Conservation (phyloP, 768 basidiomycete species). For the Pisolithus marmoratus region DNA sequence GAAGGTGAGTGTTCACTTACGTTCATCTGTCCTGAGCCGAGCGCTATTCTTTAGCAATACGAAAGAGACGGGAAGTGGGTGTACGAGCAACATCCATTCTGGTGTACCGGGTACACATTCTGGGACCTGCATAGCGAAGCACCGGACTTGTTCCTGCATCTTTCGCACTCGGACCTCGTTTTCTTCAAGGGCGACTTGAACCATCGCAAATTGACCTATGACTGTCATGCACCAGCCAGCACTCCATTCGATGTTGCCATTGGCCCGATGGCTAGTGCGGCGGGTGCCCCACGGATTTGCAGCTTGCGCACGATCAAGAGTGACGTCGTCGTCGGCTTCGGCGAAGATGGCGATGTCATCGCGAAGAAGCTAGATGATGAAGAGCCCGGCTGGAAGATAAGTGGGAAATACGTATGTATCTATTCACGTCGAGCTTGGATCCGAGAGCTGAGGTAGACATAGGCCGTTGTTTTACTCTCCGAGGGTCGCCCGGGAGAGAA, state of each 20-base stretch:
- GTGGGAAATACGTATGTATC: conserved; percentile 68
- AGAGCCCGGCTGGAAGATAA: conserved; percentile 95
- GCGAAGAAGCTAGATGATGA: conserved; percentile 78
- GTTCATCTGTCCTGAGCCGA: conserved; percentile 2
- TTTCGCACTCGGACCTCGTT: conserved; percentile 86
- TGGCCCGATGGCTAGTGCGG: conserved; percentile 83
- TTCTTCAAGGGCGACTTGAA: conserved; percentile 94
- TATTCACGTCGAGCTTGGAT: not conserved
- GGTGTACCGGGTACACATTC: conserved; percentile 95
- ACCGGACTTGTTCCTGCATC: conserved; percentile 87
- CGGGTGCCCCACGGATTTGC: conserved; percentile 83
- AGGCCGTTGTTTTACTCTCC: conserved; percentile 86
- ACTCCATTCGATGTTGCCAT: conserved; percentile 90
- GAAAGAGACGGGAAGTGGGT: conserved; percentile 91
- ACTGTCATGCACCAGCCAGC: conserved; percentile 79
- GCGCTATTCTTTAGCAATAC: conserved; percentile 55
- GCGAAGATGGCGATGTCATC: conserved; percentile 56
- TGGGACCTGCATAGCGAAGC: conserved; percentile 83
- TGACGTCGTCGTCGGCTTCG: conserved; percentile 89
- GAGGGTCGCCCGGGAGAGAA: conserved; percentile 87
- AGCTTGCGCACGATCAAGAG: conserved; percentile 92
- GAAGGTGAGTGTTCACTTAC: conserved; percentile 53
- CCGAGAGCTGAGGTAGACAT: conserved; percentile 10
- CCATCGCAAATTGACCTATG: conserved; percentile 86
- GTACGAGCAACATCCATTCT: conserved; percentile 91